Evolutionary conservation across 179 eudicot species (phyloP).

Genomic region (Drosera spatulata): DNA sequence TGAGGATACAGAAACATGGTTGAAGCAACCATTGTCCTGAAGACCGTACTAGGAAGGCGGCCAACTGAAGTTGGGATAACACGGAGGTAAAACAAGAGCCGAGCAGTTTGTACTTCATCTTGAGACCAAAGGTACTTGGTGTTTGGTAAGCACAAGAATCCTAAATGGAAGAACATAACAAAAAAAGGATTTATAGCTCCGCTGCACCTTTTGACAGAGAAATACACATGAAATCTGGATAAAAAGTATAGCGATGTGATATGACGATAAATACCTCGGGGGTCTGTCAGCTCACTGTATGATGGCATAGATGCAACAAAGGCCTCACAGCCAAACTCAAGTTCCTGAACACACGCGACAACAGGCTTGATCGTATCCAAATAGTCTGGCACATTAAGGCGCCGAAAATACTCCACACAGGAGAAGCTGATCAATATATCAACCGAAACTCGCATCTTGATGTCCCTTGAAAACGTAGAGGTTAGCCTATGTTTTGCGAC

Average conservation of each 20-base stretch:
- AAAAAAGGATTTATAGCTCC: too few relatives aligned
- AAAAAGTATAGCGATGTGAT: not conserved
- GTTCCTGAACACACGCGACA: slow-evolving; percentile 53
- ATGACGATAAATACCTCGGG: slow-evolving; percentile 23
- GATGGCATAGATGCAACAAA: slow-evolving; percentile 81
- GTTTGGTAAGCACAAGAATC: slow-evolving; percentile 27
- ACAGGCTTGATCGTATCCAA: slow-evolving; percentile 70
- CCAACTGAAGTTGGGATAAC: slow-evolving; percentile 80
- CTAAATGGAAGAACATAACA: slow-evolving; percentile 22
- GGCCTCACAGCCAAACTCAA: slow-evolving; percentile 54
- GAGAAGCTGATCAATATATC: slow-evolving; percentile 75
- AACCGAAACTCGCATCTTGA: slow-evolving; percentile 44
- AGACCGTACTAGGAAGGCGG: slow-evolving; percentile 48
- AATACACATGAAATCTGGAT: too few relatives aligned
- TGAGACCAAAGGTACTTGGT: slow-evolving; percentile 52
- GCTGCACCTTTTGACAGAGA: too few relatives aligned
- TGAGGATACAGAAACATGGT: slow-evolving; percentile 96
- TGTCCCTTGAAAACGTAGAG: slow-evolving; percentile 29
- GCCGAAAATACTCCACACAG: slow-evolving; percentile 86
- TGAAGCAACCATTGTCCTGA: slow-evolving; percentile 61
- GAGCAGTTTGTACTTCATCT: slow-evolving; percentile 91
- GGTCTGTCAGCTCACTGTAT: slow-evolving; percentile 51
- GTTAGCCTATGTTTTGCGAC: slow-evolving; percentile 65
- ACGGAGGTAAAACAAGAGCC: slow-evolving; percentile 74
- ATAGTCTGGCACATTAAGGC: slow-evolving; percentile 82